phyloP scores from a whole-genome alignment of 2,329 filamentous ascomycete species.

The Pseudogymnoascus sp. region DNA sequence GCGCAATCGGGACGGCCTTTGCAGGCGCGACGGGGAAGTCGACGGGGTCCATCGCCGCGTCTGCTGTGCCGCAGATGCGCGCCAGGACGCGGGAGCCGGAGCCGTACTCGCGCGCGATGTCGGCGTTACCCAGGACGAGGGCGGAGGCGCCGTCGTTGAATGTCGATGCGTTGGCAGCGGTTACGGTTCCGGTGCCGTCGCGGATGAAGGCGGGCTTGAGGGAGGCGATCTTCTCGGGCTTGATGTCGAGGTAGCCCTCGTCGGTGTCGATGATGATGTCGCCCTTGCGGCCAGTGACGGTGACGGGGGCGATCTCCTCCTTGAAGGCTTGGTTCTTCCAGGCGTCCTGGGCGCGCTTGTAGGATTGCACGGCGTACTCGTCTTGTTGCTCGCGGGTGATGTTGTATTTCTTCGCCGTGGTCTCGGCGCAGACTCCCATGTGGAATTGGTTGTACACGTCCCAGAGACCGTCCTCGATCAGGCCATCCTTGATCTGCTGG shows the following conservation, averaged over 20 bases:
- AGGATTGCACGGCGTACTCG: slow-evolving; percentile 79
- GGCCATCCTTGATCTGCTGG: slow-evolving; percentile 77
- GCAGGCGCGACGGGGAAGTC: slow-evolving; percentile 92
- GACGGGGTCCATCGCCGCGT: slow-evolving; percentile 82
- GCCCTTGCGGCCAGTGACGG: slow-evolving; percentile 75
- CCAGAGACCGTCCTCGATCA: slow-evolving; percentile 91
- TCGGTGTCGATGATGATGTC: slow-evolving; percentile 72
- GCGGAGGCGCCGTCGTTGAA: slow-evolving; percentile 94
- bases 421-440: slow-evolving; percentile 96
- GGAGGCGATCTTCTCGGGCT: slow-evolving; percentile 74
- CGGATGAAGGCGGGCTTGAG: slow-evolving; percentile 87
- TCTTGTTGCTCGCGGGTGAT: slow-evolving; percentile 84
- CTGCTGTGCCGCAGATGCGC: slow-evolving; percentile 73
- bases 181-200: slow-evolving; percentile 81
- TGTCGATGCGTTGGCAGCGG: slow-evolving; percentile 87
- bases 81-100: slow-evolving; percentile 74
- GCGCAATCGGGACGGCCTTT: slow-evolving; percentile 82
- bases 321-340: slow-evolving; percentile 78
- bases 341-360: slow-evolving; percentile 80
- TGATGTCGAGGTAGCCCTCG: slow-evolving; percentile 82
- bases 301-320: slow-evolving; percentile 85
- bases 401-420: slow-evolving; percentile 78
- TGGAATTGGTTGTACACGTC: slow-evolving; percentile 96
- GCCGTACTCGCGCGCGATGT: slow-evolving; percentile 72
- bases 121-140: slow-evolving; percentile 73